phyloP scores from a whole-genome alignment of 2,329 filamentous ascomycete species.

The Shiraia bambusicola region DNA sequence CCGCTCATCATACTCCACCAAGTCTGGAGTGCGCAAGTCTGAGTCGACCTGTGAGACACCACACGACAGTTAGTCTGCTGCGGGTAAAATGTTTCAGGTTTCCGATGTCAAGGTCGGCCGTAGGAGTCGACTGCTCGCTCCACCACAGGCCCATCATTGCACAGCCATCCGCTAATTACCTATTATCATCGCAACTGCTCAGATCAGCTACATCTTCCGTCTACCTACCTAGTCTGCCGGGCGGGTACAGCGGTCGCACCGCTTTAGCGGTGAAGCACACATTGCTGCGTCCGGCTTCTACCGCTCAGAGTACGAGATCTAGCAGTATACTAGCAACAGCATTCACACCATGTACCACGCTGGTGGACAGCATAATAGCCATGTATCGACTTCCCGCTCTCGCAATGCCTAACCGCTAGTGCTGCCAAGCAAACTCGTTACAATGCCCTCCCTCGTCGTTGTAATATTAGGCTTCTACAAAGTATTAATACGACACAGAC shows the following conservation, averaged over 20 bases:
- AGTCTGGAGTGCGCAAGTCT: slow-evolving; percentile 1
- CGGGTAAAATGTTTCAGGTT: slow-evolving; percentile 31
- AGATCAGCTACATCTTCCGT: slow-evolving; percentile 15
- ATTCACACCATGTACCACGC: too few relatives aligned
- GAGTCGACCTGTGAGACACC: slow-evolving; percentile 7
- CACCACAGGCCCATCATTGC: slow-evolving; percentile 13
- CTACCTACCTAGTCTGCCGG: slow-evolving; percentile 16
- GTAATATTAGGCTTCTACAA: too few relatives aligned
- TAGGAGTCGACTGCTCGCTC: slow-evolving; percentile 11
- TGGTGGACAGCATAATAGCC: too few relatives aligned
- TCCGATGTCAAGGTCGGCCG: slow-evolving; percentile 16
- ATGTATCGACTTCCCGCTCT: too few relatives aligned
- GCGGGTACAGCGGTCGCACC: slow-evolving; percentile 32
- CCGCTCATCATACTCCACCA: slow-evolving; percentile 9
- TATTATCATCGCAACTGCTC: slow-evolving; percentile 7
- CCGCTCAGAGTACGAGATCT: neutral
- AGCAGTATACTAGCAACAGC: neutral
- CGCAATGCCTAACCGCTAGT: too few relatives aligned
- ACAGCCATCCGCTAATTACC: slow-evolving; percentile 14
- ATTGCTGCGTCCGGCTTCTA: neutral
- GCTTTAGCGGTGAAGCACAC: slow-evolving; percentile 33
- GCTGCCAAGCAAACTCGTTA: too few relatives aligned
- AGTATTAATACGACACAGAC: too few relatives aligned
- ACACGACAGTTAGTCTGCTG: slow-evolving; percentile 11
- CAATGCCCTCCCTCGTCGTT: too few relatives aligned